These are phyloP conservation scores for Zymoseptoria pseudotritici DNA, from an alignment of 2,329 filamentous ascomycete species.

Conservation along the genomic window DNA sequence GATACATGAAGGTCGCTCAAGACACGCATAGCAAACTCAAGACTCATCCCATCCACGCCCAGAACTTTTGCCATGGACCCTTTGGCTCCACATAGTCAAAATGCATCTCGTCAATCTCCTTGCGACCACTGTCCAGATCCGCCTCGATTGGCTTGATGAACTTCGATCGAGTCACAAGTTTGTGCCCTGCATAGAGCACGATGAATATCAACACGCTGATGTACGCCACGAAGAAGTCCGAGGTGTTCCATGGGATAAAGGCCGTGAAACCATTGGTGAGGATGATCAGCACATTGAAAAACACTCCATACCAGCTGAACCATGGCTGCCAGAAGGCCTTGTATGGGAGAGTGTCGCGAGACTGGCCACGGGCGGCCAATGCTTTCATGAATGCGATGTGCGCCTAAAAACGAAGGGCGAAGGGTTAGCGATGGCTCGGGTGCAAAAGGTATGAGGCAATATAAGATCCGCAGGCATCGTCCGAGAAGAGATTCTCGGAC, in stretches of 20 bases:
- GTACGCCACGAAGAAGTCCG: slow-evolving; percentile 66
- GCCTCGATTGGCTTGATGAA: slow-evolving; percentile 37
- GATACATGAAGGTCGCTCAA: neutral
- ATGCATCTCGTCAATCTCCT: slow-evolving; percentile 30
- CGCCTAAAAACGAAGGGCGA: too few relatives aligned
- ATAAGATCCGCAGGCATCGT: too few relatives aligned
- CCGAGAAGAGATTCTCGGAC: too few relatives aligned
- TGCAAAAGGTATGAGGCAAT: too few relatives aligned
- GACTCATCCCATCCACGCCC: slow-evolving; percentile 21
- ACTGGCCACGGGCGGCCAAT: slow-evolving; percentile 59
- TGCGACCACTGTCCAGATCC: slow-evolving; percentile 37
- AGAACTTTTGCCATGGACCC: slow-evolving; percentile 28
- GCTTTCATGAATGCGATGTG: slow-evolving; percentile 68
- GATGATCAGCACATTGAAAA: slow-evolving; percentile 61
- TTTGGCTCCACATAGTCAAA: slow-evolving; percentile 28
- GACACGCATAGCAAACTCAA: neutral
- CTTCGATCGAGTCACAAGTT: slow-evolving; percentile 47
- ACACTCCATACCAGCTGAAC: slow-evolving; percentile 59
- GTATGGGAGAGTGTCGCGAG: slow-evolving; percentile 62
- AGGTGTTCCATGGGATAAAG: slow-evolving; percentile 63
- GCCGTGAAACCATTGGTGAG: slow-evolving; percentile 71
- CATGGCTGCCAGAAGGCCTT: slow-evolving; percentile 63
- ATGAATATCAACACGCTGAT: slow-evolving; percentile 67
- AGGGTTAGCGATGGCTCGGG: too few relatives aligned
- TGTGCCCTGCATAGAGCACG: slow-evolving; percentile 63